These are phyloP conservation scores for Brassica juncea DNA, from an alignment of 345 rosid genomes.

Conservation along the genomic window DNA sequence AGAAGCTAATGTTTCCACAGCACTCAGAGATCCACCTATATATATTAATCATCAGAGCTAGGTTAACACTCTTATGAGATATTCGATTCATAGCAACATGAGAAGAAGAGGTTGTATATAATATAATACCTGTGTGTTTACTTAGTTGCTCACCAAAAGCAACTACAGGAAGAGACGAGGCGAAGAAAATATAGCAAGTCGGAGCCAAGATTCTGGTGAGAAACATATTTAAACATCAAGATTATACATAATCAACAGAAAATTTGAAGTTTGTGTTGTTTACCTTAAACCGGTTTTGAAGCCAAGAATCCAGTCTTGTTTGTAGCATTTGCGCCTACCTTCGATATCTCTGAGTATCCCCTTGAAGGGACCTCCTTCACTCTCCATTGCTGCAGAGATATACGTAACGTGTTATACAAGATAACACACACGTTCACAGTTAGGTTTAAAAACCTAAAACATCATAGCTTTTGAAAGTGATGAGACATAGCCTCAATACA, in stretches of 20 bases:
- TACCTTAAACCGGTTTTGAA: conserved; percentile 57
- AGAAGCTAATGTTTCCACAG: conserved; percentile 77
- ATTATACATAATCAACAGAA: neutral
- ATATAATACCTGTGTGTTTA: conserved; percentile 64
- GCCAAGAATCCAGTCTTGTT: conserved; percentile 65
- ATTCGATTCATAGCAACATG: conserved; percentile 3
- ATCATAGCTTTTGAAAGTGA: neutral
- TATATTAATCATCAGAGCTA: neutral
- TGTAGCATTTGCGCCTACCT: conserved; percentile 65
- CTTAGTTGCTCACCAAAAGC: conserved; percentile 88
- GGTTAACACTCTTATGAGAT: neutral
- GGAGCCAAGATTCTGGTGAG: conserved; percentile 68
- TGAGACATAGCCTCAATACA: neutral
- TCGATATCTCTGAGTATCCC: conserved; percentile 63
- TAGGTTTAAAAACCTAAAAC: conserved; percentile 2
- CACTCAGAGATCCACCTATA: conserved; percentile 60
- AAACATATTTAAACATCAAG: neutral
- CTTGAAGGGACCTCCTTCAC: conserved; percentile 55
- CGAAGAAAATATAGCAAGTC: conserved; percentile 73
- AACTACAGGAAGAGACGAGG: conserved; percentile 85
- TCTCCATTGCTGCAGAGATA: conserved; percentile 49
- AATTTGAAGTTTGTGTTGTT: neutral
- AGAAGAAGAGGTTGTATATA: neutral
- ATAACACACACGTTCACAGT: neutral
- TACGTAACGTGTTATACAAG: conserved; percentile 2